Evolutionary conservation across 768 basidiomycete genomes (phyloP).

Genomic region (Russula sp.): DNA sequence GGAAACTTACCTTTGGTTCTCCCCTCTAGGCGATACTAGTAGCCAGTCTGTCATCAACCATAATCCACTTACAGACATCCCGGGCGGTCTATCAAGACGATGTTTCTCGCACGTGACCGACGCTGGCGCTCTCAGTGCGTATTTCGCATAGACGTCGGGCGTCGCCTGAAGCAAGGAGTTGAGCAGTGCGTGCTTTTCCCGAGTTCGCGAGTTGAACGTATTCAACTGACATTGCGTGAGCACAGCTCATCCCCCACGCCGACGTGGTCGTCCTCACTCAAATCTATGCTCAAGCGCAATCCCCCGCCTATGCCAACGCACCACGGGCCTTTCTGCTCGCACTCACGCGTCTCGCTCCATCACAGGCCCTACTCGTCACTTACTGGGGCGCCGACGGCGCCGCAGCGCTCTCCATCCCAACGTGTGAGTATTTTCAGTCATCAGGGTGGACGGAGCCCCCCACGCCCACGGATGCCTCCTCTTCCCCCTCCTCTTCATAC

Average conservation of each 20-base stretch:
- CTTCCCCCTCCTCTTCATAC: slow-evolving; percentile 24
- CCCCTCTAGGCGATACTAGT: slow-evolving; percentile 45
- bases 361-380: slow-evolving; percentile 75
- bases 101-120: slow-evolving; percentile 70
- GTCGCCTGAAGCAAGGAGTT: slow-evolving; percentile 70
- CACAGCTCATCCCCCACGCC: slow-evolving; percentile 72
- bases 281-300: slow-evolving; percentile 60
- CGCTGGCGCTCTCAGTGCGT: slow-evolving; percentile 82
- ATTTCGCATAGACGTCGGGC: slow-evolving; percentile 73
- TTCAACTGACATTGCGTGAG: not conserved
- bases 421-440: slow-evolving; percentile 80
- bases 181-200: slow-evolving; percentile 53
- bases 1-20: not conserved
- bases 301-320: slow-evolving; percentile 51
- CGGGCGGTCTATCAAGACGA: slow-evolving; percentile 77
- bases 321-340: slow-evolving; percentile 77
- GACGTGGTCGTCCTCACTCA: slow-evolving; percentile 78
- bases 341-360: slow-evolving; percentile 55
- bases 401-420: slow-evolving; percentile 74
- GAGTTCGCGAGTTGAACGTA: not conserved
- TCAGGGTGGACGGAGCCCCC: slow-evolving; percentile 69
- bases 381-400: slow-evolving; percentile 78
- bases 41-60: slow-evolving; percentile 74
- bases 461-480: slow-evolving; percentile 26
- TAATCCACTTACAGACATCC: slow-evolving; percentile 81